A percentile compares a stretch with the other conserved stretches of the same genome.
Conservation (phyloP, 2,329 filamentous ascomycete genomes). For the Arachnomyces sp. region DNA sequence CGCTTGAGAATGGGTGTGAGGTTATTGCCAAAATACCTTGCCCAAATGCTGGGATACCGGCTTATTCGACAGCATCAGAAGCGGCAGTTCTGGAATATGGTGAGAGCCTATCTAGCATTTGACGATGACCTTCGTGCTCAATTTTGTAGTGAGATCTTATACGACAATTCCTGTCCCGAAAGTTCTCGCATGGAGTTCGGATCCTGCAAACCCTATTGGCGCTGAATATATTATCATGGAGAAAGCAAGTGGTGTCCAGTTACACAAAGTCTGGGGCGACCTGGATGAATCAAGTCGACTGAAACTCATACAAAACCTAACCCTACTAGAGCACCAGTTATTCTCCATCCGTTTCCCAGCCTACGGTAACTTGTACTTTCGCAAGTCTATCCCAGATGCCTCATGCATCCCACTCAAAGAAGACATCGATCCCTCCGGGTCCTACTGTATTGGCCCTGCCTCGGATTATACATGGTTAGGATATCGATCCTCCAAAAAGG, state of each 20-base stretch:
- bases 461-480: too few relatives aligned
- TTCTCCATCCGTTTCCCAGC: too few relatives aligned
- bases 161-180: slow-evolving; percentile 25
- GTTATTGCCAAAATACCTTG: slow-evolving; percentile 20
- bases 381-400: slow-evolving; percentile 7
- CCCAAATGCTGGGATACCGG: slow-evolving; percentile 18
- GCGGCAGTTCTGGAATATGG: slow-evolving; percentile 28
- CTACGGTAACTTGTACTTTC: slow-evolving; percentile 26
- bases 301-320: slow-evolving; percentile 19
- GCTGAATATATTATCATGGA: slow-evolving; percentile 37
- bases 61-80: slow-evolving; percentile 27
- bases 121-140: slow-evolving; percentile 1
- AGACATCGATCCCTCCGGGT: slow-evolving; percentile 11
- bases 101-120: slow-evolving; percentile 6
- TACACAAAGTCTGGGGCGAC: slow-evolving; percentile 23
- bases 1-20: slow-evolving; percentile 16
- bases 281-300: slow-evolving; percentile 15
- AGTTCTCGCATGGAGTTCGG: slow-evolving; percentile 26
- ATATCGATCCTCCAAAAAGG: slow-evolving; percentile 4
- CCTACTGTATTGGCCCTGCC: slow-evolving; percentile 15
- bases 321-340: slow-evolving; percentile 14
- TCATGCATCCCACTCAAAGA: slow-evolving; percentile 8
- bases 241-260: slow-evolving; percentile 25
- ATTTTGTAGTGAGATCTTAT: slow-evolving; percentile 10
- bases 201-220: slow-evolving; percentile 26